A percentile compares a stretch with the other conserved stretches of the same genome.
Evolutionary conservation across 1,284 basidiomycete genomes (phyloP).

Genomic region (Uromyces viciae-fabae): DNA sequence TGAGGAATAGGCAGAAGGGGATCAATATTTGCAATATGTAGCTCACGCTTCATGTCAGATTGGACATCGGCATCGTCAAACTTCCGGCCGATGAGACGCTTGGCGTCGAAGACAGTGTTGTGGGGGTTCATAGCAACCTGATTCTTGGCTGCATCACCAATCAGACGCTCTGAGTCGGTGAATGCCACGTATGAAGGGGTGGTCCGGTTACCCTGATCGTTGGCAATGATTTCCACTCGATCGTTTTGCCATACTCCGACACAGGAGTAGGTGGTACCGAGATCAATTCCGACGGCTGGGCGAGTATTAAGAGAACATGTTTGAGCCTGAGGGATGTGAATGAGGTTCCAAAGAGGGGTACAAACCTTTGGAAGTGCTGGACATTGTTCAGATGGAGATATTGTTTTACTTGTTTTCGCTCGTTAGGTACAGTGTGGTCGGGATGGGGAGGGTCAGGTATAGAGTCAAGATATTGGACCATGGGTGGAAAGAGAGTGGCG

Average conservation of each 20-base stretch:
- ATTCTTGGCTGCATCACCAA: slow-evolving; percentile 94
- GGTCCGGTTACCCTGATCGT: slow-evolving; percentile 83
- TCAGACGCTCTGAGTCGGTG: slow-evolving; percentile 86
- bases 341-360: not conserved
- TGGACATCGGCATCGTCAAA: slow-evolving; percentile 84
- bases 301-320: not conserved
- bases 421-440: not conserved
- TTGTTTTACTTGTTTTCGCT: not conserved
- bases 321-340: not conserved
- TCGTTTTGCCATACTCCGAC: slow-evolving; percentile 98
- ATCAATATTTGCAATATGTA: not conserved
- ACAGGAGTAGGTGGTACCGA: slow-evolving; percentile 62
- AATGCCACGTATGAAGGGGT: slow-evolving; percentile 92
- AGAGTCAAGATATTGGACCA: not conserved
- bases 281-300: slow-evolving; percentile 56
- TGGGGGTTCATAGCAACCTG: slow-evolving; percentile 65
- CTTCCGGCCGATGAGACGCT: slow-evolving; percentile 83
- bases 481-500: no score
- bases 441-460: not conserved
- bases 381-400: not conserved
- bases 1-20: no score
- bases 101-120: slow-evolving; percentile 76
- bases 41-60: slow-evolving; percentile 73
- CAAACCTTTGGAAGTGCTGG: slow-evolving; percentile 1
- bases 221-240: slow-evolving; percentile 97